A percentile compares a stretch with the other conserved stretches of the same genome.
Evolutionary conservation across 2,329 filamentous ascomycete genomes (phyloP).

Genomic region (Exophiala dermatitidis): DNA sequence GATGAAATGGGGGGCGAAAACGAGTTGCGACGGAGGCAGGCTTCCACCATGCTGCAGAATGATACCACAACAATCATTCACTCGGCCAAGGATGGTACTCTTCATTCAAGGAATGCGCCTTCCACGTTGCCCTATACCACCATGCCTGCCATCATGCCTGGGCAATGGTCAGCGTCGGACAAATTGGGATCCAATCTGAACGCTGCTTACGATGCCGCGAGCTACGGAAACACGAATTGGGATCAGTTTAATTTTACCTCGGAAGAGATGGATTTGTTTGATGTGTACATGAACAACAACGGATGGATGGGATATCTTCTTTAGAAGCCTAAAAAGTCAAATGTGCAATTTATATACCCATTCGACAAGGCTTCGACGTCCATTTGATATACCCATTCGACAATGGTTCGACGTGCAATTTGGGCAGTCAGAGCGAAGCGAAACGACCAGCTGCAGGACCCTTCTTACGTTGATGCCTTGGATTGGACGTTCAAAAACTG

Average conservation of each 20-base stretch:
- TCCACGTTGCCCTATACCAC: background rate
- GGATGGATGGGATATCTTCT: conserved; percentile 26
- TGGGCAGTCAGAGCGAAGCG: too few species aligned
- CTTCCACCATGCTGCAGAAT: conserved; percentile 3
- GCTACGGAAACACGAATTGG: conserved; percentile 24
- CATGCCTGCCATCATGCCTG: background rate
- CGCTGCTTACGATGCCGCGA: conserved; percentile 21
- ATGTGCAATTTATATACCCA: too few species aligned
- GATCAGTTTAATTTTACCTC: conserved; percentile 23
- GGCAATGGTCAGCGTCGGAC: background rate
- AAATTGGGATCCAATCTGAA: conserved; percentile 17
- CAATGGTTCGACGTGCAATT: too few species aligned
- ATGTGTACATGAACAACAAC: conserved; percentile 22
- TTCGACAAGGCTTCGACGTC: too few species aligned
- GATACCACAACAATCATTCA: conserved; percentile 4
- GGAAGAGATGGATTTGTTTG: conserved; percentile 23
- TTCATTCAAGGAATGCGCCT: background rate
- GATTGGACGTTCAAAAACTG: background rate
- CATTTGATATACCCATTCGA: too few species aligned
- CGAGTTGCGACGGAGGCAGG: conserved; percentile 8
- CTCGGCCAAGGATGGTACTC: conserved; percentile 2
- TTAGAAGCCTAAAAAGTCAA: background rate
- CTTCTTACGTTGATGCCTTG: too few species aligned
- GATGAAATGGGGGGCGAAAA: conserved; percentile 7
- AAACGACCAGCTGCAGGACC: too few species aligned